Evolutionary conservation across 331 rosid genomes (phyloP).

Genomic region (Acacia pycnantha): DNA sequence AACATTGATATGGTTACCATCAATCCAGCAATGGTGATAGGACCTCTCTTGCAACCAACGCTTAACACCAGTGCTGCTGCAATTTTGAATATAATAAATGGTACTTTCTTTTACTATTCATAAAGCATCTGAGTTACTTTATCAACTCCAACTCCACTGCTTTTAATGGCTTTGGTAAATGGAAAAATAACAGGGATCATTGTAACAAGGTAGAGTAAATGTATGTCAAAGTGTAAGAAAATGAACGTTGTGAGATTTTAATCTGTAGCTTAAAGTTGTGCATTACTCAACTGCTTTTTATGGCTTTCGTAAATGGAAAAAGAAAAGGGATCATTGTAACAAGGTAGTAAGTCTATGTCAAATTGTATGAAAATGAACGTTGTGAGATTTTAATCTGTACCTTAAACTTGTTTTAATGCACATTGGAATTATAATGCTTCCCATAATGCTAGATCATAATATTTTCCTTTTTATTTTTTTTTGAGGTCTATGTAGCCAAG

Average conservation of each 20-base stretch:
- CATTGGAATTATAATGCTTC: neutral
- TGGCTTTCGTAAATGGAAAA: neutral
- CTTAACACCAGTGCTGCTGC: conserved; percentile 54
- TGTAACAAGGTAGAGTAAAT: neutral
- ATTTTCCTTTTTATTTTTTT: neutral
- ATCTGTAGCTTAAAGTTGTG: no score
- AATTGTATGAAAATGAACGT: neutral
- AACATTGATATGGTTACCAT: conserved; percentile 65
- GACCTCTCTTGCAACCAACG: conserved; percentile 81
- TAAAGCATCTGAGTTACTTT: neutral
- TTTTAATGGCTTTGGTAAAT: neutral
- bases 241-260: neutral
- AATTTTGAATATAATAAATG: conserved; percentile 55
- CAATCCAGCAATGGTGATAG: conserved; percentile 62
- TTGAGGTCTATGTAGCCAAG: no score
- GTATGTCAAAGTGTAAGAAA: neutral
- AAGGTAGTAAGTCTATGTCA: neutral
- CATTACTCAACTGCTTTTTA: neutral
- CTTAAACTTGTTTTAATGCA: neutral
- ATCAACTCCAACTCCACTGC: neutral
- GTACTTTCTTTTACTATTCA: conserved; percentile 33
- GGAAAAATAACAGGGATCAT: neutral
- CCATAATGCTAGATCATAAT: neutral
- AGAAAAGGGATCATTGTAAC: neutral
- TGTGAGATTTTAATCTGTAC: neutral